Evolutionary conservation across 257 asterid species (phyloP).

Genomic region (Ballota nigra): DNA sequence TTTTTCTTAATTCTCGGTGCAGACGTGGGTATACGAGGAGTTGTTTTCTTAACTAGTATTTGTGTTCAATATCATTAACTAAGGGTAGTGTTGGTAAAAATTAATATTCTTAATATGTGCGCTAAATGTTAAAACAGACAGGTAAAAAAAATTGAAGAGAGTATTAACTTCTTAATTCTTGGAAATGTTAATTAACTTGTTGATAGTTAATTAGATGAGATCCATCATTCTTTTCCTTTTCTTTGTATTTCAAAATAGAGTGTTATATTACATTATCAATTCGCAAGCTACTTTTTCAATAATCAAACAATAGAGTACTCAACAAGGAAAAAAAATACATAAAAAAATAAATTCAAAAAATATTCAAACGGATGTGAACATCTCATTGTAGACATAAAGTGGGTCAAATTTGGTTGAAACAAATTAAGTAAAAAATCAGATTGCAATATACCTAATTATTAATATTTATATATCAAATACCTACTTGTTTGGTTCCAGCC

Average conservation of each 20-base stretch:
- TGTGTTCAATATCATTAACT: too few species aligned
- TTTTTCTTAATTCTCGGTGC: too few species aligned
- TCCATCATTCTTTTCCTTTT: background rate
- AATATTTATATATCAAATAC: background rate
- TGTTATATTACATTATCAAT: background rate
- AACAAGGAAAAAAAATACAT: background rate
- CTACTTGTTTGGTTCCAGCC: constrained; percentile 36
- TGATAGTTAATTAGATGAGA: background rate
- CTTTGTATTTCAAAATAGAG: background rate
- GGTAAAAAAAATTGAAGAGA: too few species aligned
- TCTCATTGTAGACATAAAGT: background rate
- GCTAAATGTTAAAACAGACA: too few species aligned
- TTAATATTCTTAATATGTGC: too few species aligned
- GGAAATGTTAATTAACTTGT: background rate
- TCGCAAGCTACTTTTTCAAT: background rate
- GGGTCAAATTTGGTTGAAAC: background rate
- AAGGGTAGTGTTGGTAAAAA: too few species aligned
- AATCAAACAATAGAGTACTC: background rate
- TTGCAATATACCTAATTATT: background rate
- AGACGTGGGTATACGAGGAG: too few species aligned
- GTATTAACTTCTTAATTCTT: too few species aligned
- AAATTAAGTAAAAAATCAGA: background rate
- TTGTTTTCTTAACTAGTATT: too few species aligned
- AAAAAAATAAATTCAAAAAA: background rate
- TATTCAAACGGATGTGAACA: background rate